Percentiles rank a stretch among this genome's conserved stretches.
phyloP scores from a whole-genome alignment of 176 grass and related monocot species.

The Hordeum marinum region DNA sequence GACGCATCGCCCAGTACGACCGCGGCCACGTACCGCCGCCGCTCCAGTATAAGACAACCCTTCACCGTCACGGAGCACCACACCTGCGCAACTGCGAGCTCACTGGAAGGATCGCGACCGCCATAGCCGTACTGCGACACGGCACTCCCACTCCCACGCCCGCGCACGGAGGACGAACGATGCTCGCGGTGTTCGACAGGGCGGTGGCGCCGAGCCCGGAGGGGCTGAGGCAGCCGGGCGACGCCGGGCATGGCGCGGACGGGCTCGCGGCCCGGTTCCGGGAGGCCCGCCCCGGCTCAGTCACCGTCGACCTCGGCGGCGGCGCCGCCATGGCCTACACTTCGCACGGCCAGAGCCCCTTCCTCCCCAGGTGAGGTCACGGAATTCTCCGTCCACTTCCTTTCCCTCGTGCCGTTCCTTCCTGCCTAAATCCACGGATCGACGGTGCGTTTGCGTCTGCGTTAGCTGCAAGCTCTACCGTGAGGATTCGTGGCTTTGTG shows the following conservation, averaged over 20 bases:
- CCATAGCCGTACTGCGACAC: not conserved
- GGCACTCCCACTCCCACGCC: too few relatives aligned
- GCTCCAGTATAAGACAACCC: not conserved
- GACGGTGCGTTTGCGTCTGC: too few relatives aligned
- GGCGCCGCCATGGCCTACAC: conserved; percentile 39
- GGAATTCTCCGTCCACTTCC: not conserved
- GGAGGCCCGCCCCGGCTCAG: conserved; percentile 32
- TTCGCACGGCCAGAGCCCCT: conserved; percentile 50
- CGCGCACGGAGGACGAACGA: conserved; percentile 1
- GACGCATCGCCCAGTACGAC: not conserved
- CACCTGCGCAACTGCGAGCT: not conserved
- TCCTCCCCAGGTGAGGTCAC: conserved; percentile 52
- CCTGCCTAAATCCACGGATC: too few relatives aligned
- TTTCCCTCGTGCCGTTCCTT: too few relatives aligned
- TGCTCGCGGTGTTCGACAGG: conserved; percentile 70
- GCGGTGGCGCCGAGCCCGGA: conserved; percentile 65
- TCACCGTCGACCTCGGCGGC: conserved; percentile 50
- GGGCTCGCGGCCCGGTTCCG: conserved; percentile 34
- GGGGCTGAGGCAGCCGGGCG: conserved; percentile 41
- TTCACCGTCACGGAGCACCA: not conserved
- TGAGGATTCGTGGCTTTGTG: not conserved
- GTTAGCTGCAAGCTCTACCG: too few relatives aligned
- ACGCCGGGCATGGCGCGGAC: conserved; percentile 2
- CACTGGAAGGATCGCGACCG: not conserved
- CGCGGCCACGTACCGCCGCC: not conserved